A percentile compares a stretch with the other conserved stretches of the same genome.
phyloP scores from a whole-genome alignment of 2,329 filamentous ascomycete genomes.

The Xylariaceae sp. region DNA sequence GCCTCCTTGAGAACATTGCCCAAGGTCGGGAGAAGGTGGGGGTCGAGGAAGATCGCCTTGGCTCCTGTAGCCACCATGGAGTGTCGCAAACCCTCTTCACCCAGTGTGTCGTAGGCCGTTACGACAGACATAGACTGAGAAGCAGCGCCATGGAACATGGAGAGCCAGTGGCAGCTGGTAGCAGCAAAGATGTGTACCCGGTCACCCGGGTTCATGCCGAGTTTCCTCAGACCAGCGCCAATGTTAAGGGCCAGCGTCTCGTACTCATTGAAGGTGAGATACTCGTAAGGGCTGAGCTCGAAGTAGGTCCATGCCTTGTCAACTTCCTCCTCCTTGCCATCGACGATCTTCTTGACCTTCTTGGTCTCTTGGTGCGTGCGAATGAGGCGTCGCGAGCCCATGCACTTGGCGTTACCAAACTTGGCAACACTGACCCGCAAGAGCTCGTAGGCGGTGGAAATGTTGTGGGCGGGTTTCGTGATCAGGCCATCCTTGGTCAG shows the following conservation, averaged over 20 bases:
- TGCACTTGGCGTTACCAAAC: conserved; percentile 59
- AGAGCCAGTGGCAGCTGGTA: conserved; percentile 55
- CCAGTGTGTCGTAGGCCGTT: conserved; percentile 71
- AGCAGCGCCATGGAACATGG: conserved; percentile 47
- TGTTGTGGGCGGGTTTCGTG: conserved; percentile 54
- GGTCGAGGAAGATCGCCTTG: conserved; percentile 69
- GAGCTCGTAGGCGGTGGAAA: conserved; percentile 72
- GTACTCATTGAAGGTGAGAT: conserved; percentile 72
- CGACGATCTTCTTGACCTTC: conserved; percentile 83
- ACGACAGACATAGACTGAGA: conserved; percentile 78
- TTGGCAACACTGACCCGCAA: conserved; percentile 61
- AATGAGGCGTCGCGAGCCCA: conserved; percentile 68
- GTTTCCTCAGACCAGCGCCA: conserved; percentile 64
- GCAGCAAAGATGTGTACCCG: conserved; percentile 75
- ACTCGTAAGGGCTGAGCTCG: conserved; percentile 74
- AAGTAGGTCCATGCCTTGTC: conserved; percentile 89
- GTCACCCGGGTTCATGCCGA: conserved; percentile 65
- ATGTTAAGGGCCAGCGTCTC: conserved; percentile 62
- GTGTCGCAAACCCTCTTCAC: conserved; percentile 65
- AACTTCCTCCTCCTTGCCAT: conserved; percentile 71
- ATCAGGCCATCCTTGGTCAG: conserved; percentile 57
- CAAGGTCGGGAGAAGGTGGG: conserved; percentile 58
- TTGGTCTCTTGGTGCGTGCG: conserved; percentile 77
- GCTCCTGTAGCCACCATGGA: conserved; percentile 66
- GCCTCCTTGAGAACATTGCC: conserved; percentile 50